Percentiles rank a stretch among this genome's conserved stretches.
Conservation (phyloP, 257 asterid genomes). For the Solanum etuberosum region DNA sequence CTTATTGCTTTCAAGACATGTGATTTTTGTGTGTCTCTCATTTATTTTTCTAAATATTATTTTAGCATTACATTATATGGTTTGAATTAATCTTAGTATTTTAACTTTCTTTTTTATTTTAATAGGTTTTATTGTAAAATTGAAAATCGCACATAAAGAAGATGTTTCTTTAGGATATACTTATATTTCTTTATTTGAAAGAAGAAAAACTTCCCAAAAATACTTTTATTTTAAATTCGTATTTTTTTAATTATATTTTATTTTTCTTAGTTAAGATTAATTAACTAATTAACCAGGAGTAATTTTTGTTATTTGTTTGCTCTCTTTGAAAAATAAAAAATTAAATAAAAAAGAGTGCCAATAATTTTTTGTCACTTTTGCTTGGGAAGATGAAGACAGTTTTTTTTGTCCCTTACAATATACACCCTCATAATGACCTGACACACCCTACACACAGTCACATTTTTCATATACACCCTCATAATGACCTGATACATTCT, state of each 20-base stretch:
- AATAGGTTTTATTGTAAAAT: neutral
- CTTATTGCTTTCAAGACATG: neutral
- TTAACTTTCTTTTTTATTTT: neutral
- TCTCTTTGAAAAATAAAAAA: no score
- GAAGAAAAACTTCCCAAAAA: neutral
- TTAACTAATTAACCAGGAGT: neutral
- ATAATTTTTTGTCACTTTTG: neutral
- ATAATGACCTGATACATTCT: no score
- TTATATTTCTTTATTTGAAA: neutral
- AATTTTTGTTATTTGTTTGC: neutral
- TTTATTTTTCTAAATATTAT: no score
- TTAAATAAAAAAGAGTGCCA: no score
- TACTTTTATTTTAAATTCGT: no score
- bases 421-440: no score
- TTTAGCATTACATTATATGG: neutral
- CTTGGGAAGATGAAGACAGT: neutral
- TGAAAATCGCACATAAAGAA: neutral
- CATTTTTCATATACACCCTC: no score
- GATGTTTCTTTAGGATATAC: neutral
- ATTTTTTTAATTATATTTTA: no score
- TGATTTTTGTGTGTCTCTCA: neutral
- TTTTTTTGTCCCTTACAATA: neutral
- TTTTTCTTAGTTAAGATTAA: neutral
- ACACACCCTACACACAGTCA: no score
- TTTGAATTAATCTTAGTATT: neutral